Conservation (phyloP, 2,329 filamentous ascomycete species). For the Xylariaceae sp. region DNA sequence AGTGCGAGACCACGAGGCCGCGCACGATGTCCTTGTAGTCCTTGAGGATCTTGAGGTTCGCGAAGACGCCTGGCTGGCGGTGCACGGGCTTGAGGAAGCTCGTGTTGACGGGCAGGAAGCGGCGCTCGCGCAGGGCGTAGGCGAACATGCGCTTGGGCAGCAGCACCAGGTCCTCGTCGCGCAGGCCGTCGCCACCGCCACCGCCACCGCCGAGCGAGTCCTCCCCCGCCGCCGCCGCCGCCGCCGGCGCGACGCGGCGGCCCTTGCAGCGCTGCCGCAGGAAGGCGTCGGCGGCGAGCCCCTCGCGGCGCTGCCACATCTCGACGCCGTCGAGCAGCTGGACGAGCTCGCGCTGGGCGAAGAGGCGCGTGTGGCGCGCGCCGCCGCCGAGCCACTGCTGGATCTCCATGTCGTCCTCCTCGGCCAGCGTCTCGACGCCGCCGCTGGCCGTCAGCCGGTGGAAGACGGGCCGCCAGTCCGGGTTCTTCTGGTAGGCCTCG, state of each 20-base stretch:
- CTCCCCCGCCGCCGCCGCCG: too few species aligned
- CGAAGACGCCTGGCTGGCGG: slow-evolving; percentile 30
- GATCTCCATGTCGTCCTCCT: slow-evolving; percentile 29
- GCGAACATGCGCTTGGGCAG: slow-evolving; percentile 35
- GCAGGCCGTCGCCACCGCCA: slow-evolving; percentile 17
- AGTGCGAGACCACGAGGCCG: slow-evolving; percentile 32
- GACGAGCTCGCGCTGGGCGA: slow-evolving; percentile 27
- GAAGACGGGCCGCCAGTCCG: slow-evolving; percentile 28
- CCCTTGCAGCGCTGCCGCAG: slow-evolving; percentile 28
- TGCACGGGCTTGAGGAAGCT: slow-evolving; percentile 27
- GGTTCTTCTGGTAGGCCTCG: slow-evolving; percentile 32
- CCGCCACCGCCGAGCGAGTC: slow-evolving; percentile 23
- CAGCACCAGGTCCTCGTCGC: slow-evolving; percentile 25
- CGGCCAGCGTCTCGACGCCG: slow-evolving; percentile 21
- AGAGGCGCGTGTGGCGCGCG: slow-evolving; percentile 23
- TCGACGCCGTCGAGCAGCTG: slow-evolving; percentile 30
- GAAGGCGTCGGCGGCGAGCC: slow-evolving; percentile 27
- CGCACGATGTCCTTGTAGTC: slow-evolving; percentile 35
- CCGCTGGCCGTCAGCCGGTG: slow-evolving; percentile 24
- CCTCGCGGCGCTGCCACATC: slow-evolving; percentile 29
- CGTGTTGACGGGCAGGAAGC: slow-evolving; percentile 31
- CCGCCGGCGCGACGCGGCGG: too few species aligned
- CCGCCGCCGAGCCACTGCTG: slow-evolving; percentile 29
- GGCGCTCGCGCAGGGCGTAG: slow-evolving; percentile 32
- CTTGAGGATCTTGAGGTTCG: slow-evolving; percentile 31